Percentiles rank a stretch among this genome's conserved stretches.
These are phyloP conservation scores for Phytophthora tubulina DNA, from an alignment of 352 stramenopile genomes.

Conservation along the genomic window DNA sequence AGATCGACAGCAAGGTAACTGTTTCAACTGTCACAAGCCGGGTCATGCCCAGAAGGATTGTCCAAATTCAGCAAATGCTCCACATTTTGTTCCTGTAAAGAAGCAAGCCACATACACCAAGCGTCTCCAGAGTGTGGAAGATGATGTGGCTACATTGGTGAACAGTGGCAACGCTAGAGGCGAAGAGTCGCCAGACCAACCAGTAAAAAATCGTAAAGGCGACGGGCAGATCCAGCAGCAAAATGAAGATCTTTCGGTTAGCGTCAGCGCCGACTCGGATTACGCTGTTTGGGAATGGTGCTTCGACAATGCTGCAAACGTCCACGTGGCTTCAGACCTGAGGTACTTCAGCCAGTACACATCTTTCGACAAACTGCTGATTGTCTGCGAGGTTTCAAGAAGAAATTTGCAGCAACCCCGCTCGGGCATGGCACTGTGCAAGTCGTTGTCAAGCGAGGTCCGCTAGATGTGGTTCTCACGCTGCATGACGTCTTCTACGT, in stretches of 20 bases:
- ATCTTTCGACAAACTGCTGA: too few species aligned
- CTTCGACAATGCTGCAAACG: slow-evolving; percentile 23
- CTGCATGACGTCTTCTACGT: slow-evolving; percentile 9
- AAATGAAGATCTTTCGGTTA: not conserved
- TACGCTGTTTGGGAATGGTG: slow-evolving; percentile 18
- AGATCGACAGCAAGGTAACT: slow-evolving; percentile 14
- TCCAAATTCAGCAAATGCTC: not conserved
- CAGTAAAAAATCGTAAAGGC: not conserved
- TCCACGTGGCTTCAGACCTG: not conserved
- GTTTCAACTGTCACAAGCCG: slow-evolving; percentile 9
- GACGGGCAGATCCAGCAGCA: not conserved
- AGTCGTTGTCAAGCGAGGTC: not conserved
- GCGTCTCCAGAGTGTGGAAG: too few species aligned
- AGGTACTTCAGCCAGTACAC: slow-evolving; percentile 13
- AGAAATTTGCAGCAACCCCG: not conserved
- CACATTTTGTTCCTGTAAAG: too few species aligned
- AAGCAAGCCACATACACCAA: not conserved
- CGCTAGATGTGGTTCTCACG: not conserved
- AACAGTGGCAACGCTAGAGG: too few species aligned
- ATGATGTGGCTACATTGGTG: too few species aligned
- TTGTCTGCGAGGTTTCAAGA: slow-evolving; percentile 15
- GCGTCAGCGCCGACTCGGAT: not conserved
- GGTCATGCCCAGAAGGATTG: not conserved
- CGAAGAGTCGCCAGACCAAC: not conserved
- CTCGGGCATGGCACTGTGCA: slow-evolving; percentile 4